These are phyloP conservation scores for Gymnopilus junonius DNA, from an alignment of 768 basidiomycete species.

Conservation along the genomic window DNA sequence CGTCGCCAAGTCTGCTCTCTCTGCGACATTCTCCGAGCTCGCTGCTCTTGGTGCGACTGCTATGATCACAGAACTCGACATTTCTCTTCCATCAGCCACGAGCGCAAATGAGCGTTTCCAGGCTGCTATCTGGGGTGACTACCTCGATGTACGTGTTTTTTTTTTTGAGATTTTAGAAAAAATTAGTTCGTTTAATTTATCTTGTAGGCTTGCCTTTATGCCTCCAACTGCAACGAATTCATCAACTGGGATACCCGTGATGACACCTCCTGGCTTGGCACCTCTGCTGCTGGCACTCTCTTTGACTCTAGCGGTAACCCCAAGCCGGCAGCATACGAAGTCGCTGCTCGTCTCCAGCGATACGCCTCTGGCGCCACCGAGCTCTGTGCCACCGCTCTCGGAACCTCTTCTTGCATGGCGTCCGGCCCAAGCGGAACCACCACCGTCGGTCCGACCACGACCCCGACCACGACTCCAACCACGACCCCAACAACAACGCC, in stretches of 20 bases:
- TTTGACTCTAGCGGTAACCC: constrained; percentile 19
- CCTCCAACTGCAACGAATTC: constrained; percentile 16
- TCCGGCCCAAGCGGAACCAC: constrained; percentile 10
- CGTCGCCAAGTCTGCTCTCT: constrained; percentile 9
- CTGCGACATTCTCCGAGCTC: constrained; percentile 15
- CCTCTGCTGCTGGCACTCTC: constrained; percentile 16
- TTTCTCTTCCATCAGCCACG: constrained; percentile 11
- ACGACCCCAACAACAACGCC: neutral
- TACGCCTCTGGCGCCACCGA: constrained; percentile 11
- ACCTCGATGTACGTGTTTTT: constrained; percentile 18
- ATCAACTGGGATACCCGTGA: constrained; percentile 21
- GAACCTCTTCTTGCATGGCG: constrained; percentile 14
- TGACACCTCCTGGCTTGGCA: constrained; percentile 16
- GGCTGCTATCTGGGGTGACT: constrained; percentile 21
- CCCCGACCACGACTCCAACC: neutral
- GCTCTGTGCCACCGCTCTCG: constrained; percentile 17
- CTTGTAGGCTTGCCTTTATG: constrained; percentile 16
- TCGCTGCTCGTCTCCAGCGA: constrained; percentile 13
- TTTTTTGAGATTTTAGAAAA: neutral
- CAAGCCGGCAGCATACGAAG: constrained; percentile 18
- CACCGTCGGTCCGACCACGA: neutral
- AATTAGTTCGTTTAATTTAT: neutral
- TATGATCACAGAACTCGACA: constrained; percentile 19
- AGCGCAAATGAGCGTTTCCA: constrained; percentile 16
- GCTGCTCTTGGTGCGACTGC: constrained; percentile 16